A percentile compares a stretch with the other conserved stretches of the same genome.
These are phyloP conservation scores for Sophora flavescens DNA, from an alignment of 306 rosid genomes.

Conservation along the genomic window DNA sequence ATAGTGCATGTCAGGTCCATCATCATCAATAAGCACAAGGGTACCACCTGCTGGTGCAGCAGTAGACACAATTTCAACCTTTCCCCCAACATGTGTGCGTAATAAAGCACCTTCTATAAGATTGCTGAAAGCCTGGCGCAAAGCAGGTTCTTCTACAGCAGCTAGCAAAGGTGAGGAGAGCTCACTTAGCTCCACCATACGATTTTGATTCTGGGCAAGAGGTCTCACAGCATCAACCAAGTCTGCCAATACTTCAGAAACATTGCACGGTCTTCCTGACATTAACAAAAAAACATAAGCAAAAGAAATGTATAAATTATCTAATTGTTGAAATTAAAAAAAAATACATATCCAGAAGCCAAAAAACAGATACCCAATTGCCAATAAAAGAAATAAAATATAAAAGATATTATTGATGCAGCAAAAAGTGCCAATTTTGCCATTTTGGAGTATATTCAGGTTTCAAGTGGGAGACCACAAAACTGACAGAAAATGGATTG, in stretches of 20 bases:
- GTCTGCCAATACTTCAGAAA: constrained; percentile 79
- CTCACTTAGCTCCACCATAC: constrained; percentile 66
- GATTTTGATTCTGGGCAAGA: constrained; percentile 78
- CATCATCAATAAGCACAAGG: constrained; percentile 88
- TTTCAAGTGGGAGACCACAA: constrained; percentile 4
- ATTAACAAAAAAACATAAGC: constrained; percentile 63
- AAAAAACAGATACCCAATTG: constrained; percentile 25
- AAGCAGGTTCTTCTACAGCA: constrained; percentile 88
- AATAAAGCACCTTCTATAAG: constrained; percentile 88
- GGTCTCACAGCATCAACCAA: constrained; percentile 86
- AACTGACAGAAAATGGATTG: not conserved
- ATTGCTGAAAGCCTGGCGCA: constrained; percentile 97
- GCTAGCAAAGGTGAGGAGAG: constrained; percentile 67
- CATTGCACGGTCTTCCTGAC: constrained; percentile 98
- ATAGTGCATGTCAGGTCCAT: constrained; percentile 98
- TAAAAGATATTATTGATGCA: constrained; percentile 23
- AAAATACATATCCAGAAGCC: constrained; percentile 22
- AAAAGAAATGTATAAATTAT: constrained; percentile 44
- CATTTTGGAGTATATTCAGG: constrained; percentile 19
- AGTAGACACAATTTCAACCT: constrained; percentile 79
- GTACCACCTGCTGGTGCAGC: constrained; percentile 94
- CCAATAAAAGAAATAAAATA: constrained; percentile 9
- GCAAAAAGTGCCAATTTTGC: not conserved
- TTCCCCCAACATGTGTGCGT: constrained; percentile 87
- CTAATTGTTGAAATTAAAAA: constrained; percentile 4